Conservation (phyloP, 78 protist genomes). For the Guillardia theta region DNA sequence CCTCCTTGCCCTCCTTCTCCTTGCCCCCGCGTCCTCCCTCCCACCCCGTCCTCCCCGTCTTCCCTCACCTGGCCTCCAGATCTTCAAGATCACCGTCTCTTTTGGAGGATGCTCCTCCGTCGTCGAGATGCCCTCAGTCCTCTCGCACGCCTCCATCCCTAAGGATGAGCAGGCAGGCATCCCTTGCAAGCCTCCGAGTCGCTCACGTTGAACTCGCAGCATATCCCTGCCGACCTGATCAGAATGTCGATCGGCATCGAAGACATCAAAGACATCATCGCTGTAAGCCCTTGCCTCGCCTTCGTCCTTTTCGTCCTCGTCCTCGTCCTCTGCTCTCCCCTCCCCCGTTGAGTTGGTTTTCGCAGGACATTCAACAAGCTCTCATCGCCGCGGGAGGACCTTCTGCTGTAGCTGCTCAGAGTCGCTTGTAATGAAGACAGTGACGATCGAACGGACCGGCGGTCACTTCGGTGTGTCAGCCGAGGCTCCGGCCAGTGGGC, state of each 20-base stretch:
- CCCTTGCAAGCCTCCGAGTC: neutral
- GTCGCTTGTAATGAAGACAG: neutral
- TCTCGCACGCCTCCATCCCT: constrained; percentile 70
- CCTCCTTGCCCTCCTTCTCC: too few relatives aligned
- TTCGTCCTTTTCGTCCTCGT: too few relatives aligned
- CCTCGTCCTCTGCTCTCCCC: too few relatives aligned
- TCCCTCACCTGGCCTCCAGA: neutral
- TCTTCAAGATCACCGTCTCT: constrained; percentile 7
- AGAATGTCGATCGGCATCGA: constrained; percentile 76
- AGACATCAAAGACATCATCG: constrained; percentile 62
- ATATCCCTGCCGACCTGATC: constrained; percentile 53
- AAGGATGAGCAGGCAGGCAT: constrained; percentile 46
- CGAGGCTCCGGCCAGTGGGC: too few relatives aligned
- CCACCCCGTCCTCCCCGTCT: too few relatives aligned
- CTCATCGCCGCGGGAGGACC: neutral
- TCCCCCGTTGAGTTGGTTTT: too few relatives aligned
- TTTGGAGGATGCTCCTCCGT: neutral
- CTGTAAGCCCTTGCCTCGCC: too few relatives aligned
- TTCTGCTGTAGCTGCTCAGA: neutral
- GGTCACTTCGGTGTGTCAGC: too few relatives aligned
- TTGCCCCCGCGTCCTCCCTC: too few relatives aligned
- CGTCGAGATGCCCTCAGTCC: neutral
- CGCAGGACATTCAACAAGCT: neutral
- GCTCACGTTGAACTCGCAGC: neutral
- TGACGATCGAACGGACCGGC: too few relatives aligned